These are phyloP conservation scores for Salix caprea DNA, from an alignment of 345 rosid species.

Conservation along the genomic window DNA sequence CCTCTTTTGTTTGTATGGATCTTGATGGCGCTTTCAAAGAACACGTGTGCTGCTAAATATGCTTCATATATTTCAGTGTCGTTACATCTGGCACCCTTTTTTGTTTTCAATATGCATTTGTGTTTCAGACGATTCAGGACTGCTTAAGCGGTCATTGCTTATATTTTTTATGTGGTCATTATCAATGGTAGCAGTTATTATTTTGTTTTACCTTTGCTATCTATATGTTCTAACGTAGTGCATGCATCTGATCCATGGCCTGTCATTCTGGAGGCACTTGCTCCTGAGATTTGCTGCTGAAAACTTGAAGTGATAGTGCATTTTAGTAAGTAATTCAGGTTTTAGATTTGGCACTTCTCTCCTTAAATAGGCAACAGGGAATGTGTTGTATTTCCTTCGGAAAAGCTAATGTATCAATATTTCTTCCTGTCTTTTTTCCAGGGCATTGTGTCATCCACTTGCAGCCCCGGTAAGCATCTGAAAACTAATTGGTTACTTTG, in stretches of 20 bases:
- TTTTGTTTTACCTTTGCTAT: not conserved
- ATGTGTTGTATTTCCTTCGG: not conserved
- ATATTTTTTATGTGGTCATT: not conserved
- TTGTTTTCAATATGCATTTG: not conserved
- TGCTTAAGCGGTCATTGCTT: not conserved
- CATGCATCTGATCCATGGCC: slow-evolving; percentile 60
- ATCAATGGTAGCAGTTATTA: not conserved
- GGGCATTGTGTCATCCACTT: slow-evolving; percentile 31
- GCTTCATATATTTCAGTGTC: not conserved
- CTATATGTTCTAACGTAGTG: slow-evolving; percentile 37
- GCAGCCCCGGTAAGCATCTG: slow-evolving; percentile 41
- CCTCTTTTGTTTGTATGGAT: no score
- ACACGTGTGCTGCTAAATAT: not conserved
- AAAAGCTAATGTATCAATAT: slow-evolving; percentile 17
- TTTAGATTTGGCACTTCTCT: not conserved
- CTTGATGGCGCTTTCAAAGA: no score
- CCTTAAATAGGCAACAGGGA: not conserved
- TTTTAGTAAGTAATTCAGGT: slow-evolving; percentile 36
- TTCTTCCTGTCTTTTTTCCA: slow-evolving; percentile 19
- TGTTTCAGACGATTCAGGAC: not conserved
- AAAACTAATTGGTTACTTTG: not conserved
- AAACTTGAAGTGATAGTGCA: slow-evolving; percentile 23
- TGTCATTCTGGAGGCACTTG: slow-evolving; percentile 50
- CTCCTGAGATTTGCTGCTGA: slow-evolving; percentile 36
- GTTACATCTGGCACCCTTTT: not conserved